These are phyloP conservation scores for Pseudocercospora crystallina DNA, from an alignment of 2,329 filamentous ascomycete species.

Conservation along the genomic window DNA sequence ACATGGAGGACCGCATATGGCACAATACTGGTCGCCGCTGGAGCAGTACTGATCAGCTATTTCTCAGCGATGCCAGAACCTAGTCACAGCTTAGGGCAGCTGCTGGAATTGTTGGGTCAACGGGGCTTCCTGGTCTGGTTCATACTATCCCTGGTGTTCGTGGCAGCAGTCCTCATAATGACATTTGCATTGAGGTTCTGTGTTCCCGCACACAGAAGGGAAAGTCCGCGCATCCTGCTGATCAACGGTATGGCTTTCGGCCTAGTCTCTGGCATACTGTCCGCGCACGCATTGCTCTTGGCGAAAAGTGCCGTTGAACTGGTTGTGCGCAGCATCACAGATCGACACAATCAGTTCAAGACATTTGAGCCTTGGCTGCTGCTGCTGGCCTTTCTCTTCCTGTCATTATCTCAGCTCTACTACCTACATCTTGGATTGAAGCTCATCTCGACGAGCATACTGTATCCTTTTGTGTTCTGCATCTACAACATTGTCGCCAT, in stretches of 20 bases:
- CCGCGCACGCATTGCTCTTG: constrained; percentile 87
- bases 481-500: constrained; percentile 99
- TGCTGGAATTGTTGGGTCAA: constrained; percentile 72
- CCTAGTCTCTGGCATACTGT: constrained; percentile 82
- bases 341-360: constrained; percentile 88
- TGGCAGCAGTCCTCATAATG: constrained; percentile 64
- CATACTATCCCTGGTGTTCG: constrained; percentile 72
- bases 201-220: constrained; percentile 31
- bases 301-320: constrained; percentile 97
- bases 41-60: constrained; percentile 86
- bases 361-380: constrained; percentile 95
- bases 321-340: constrained; percentile 80
- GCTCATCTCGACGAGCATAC: constrained; percentile 88
- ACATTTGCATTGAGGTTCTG: constrained; percentile 50
- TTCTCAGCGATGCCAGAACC: constrained; percentile 94
- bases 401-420: constrained; percentile 89
- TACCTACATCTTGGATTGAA: constrained; percentile 93
- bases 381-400: constrained; percentile 72
- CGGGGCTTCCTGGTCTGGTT: constrained; percentile 86
- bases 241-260: constrained; percentile 84
- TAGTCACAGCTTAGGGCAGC: constrained; percentile 80
- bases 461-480: constrained; percentile 97
- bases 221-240: constrained; percentile 53
- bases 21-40: constrained; percentile 80
- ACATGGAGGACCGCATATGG: constrained; percentile 90